Percentiles rank a stretch among this genome's conserved stretches.
Evolutionary conservation across 306 rosid genomes (phyloP).

Genomic region (Canavalia gladiata): DNA sequence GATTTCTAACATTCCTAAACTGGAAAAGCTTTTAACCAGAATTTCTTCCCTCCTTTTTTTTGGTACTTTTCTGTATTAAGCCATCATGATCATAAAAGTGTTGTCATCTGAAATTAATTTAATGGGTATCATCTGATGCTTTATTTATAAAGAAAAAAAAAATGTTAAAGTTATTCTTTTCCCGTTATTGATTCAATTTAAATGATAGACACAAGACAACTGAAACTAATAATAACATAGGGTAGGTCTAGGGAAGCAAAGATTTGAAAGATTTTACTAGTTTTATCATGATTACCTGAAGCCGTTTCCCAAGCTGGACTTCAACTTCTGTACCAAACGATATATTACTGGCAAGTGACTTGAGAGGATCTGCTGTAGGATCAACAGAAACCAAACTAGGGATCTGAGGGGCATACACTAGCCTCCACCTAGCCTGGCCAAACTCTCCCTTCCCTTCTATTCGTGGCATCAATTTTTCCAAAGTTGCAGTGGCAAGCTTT

Average conservation of each 20-base stretch:
- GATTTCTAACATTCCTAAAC: not conserved
- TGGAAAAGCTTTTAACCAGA: not conserved
- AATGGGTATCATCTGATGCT: not conserved
- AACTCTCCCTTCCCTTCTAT: conserved; percentile 97
- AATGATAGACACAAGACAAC: not conserved
- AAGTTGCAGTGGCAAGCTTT: conserved; percentile 91
- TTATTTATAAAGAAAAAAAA: conserved; percentile 1
- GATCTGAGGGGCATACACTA: conserved; percentile 94
- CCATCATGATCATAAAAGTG: not conserved
- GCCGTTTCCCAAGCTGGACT: conserved; percentile 93
- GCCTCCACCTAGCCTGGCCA: conserved; percentile 95
- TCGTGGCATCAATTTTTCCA: conserved; percentile 94
- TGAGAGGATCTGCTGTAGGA: conserved; percentile 88
- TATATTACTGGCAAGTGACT: conserved; percentile 87
- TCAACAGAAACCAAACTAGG: conserved; percentile 86
- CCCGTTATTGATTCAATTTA: not conserved
- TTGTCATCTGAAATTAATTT: not conserved
- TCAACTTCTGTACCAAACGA: conserved; percentile 95
- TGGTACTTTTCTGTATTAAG: not conserved
- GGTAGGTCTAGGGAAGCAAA: conserved; percentile 16
- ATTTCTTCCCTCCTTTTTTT: not conserved
- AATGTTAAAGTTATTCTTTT: not conserved
- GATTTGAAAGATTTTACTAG: conserved; percentile 10
- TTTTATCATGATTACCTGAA: conserved; percentile 68
- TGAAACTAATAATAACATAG: conserved; percentile 8